A percentile compares a stretch with the other conserved stretches of the same genome.
Evolutionary conservation across 2,329 filamentous ascomycete genomes (phyloP).

Genomic region (Sclerotinia borealis): DNA sequence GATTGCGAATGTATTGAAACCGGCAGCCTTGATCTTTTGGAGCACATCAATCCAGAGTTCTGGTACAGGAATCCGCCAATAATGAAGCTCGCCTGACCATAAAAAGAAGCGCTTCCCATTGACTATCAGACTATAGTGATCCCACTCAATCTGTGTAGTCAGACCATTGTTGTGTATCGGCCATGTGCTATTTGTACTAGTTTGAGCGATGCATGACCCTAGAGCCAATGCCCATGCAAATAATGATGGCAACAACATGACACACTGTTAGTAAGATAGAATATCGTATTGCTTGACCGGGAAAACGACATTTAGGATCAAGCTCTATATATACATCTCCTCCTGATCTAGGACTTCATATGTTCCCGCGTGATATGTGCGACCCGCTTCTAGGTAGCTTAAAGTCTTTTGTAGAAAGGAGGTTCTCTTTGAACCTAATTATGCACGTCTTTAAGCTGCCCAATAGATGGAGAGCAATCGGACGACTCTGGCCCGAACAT

Average conservation of each 20-base stretch:
- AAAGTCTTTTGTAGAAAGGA: neutral
- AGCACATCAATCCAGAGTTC: conserved; percentile 65
- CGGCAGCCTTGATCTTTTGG: conserved; percentile 72
- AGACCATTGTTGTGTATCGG: conserved; percentile 10
- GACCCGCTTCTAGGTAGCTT: neutral
- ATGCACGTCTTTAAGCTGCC: neutral
- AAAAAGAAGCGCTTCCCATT: conserved; percentile 9
- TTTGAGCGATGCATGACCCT: conserved; percentile 5
- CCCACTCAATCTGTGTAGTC: conserved; percentile 11
- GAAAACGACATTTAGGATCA: neutral
- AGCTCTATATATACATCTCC: neutral
- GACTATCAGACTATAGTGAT: conserved; percentile 9
- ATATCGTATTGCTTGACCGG: neutral
- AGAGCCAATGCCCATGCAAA: conserved; percentile 1
- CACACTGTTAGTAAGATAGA: neutral
- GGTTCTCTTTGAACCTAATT: neutral
- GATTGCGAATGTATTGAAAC: conserved; percentile 71
- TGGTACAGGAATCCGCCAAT: conserved; percentile 52
- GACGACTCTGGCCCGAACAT: conserved; percentile 4
- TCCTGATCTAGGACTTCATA: neutral
- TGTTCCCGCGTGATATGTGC: neutral
- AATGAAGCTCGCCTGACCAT: conserved; percentile 38
- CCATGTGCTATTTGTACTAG: conserved; percentile 2
- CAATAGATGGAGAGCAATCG: conserved; percentile 3
- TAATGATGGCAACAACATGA: conserved; percentile 3